Evolutionary conservation across 139 green algal genomes (phyloP).

Genomic region (Haematococcus lacustris): DNA sequence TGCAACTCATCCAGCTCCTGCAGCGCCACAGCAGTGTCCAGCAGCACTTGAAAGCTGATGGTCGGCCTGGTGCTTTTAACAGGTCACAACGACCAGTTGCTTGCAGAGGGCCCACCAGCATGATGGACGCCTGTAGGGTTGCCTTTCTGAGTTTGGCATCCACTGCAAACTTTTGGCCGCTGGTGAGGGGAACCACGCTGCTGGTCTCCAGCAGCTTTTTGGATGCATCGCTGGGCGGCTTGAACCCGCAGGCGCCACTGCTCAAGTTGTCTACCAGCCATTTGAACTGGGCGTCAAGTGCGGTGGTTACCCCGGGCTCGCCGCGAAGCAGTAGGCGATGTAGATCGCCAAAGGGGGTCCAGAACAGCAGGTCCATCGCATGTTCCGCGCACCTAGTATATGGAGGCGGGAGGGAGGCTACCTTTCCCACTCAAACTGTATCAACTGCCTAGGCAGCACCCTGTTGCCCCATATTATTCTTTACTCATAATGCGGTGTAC

Average conservation of each 20-base stretch:
- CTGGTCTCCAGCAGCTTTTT: slow-evolving; percentile 6
- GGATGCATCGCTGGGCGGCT: neutral
- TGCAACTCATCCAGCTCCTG: slow-evolving; percentile 63
- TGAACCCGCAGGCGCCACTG: no score
- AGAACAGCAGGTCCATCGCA: slow-evolving; percentile 14
- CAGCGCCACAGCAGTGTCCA: neutral
- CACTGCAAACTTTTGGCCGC: slow-evolving; percentile 23
- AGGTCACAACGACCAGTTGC: neutral
- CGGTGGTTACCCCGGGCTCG: neutral
- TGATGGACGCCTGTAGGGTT: slow-evolving; percentile 10
- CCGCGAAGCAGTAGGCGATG: slow-evolving; percentile 17
- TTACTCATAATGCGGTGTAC: neutral
- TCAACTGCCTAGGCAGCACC: neutral
- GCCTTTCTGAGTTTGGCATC: slow-evolving; percentile 12
- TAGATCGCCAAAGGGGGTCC: slow-evolving; percentile 4
- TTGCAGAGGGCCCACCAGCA: slow-evolving; percentile 24
- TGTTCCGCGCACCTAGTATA: neutral
- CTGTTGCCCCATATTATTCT: neutral
- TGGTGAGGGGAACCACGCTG: neutral
- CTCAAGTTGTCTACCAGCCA: slow-evolving; percentile 22
- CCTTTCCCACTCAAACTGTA: neutral
- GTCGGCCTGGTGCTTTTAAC: neutral
- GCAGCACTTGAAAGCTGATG: neutral
- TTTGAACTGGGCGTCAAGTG: slow-evolving; percentile 25
- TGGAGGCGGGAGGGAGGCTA: neutral